phyloP scores from a whole-genome alignment of 2,329 filamentous ascomycete species.

The Pseudocercospora cruenta region DNA sequence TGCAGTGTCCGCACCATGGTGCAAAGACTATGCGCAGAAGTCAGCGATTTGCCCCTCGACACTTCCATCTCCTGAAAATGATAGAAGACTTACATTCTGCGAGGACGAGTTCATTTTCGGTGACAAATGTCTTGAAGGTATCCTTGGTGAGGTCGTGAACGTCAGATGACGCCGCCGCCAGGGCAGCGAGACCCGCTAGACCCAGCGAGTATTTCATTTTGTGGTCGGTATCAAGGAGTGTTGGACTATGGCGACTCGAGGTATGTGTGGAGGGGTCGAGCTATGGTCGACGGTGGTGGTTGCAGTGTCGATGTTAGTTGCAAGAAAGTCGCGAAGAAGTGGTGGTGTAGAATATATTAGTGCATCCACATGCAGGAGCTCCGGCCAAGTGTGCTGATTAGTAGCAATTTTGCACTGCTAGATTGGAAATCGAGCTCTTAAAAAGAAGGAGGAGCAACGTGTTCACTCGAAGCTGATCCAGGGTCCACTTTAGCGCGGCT shows the following conservation, averaged over 20 bases:
- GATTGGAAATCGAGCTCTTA: slow-evolving; percentile 9
- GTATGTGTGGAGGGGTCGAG: not conserved
- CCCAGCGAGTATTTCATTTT: slow-evolving; percentile 38
- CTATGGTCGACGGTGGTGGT: not conserved
- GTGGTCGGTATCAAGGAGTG: not conserved
- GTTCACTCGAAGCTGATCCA: slow-evolving; percentile 8
- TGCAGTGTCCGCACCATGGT: slow-evolving; percentile 98
- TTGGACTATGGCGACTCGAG: slow-evolving; percentile 3
- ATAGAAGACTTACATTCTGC: slow-evolving; percentile 77
- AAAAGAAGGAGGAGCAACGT: slow-evolving; percentile 11
- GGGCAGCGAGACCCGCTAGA: slow-evolving; percentile 57
- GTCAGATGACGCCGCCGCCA: slow-evolving; percentile 66
- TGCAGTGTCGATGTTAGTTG: not conserved
- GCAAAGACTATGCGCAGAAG: slow-evolving; percentile 70
- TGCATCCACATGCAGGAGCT: slow-evolving; percentile 5
- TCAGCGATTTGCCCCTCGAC: slow-evolving; percentile 5
- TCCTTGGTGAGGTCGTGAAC: slow-evolving; percentile 84
- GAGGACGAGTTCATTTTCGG: slow-evolving; percentile 83
- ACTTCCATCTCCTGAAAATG: slow-evolving; percentile 1
- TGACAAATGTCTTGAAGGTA: slow-evolving; percentile 84
- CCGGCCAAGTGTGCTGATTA: slow-evolving; percentile 4
- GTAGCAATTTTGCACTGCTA: not conserved
- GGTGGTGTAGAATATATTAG: not conserved
- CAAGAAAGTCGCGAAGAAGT: not conserved
- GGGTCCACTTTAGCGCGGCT: slow-evolving; percentile 3